These are phyloP conservation scores for Cytospora chrysosperma DNA, from an alignment of 2,329 filamentous ascomycete species.

Conservation along the genomic window DNA sequence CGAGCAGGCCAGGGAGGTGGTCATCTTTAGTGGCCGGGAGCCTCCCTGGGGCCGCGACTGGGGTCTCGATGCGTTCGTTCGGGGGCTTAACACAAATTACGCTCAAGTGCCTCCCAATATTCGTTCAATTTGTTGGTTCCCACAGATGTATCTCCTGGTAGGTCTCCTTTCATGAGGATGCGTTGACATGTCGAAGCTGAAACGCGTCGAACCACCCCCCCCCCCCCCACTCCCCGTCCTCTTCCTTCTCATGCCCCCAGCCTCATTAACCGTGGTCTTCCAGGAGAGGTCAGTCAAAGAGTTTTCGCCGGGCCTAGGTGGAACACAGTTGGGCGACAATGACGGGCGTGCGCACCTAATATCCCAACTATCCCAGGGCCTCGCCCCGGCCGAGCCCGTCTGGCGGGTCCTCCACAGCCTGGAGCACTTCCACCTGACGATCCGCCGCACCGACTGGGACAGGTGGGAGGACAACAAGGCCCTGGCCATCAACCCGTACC, in stretches of 20 bases:
- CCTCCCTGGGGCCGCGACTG: neutral
- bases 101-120: neutral
- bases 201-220: too few species aligned
- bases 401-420: conserved; percentile 5
- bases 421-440: conserved; percentile 10
- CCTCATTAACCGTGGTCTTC: too few species aligned
- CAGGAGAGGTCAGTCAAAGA: too few species aligned
- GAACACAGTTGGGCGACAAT: neutral
- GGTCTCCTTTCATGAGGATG: neutral
- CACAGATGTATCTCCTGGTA: neutral
- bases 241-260: too few species aligned
- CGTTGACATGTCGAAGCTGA: too few species aligned
- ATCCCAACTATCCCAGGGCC: neutral
- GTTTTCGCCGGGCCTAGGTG: neutral
- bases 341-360: neutral
- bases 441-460: conserved; percentile 18
- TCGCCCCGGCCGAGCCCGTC: neutral
- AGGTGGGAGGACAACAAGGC: neutral
- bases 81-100: neutral
- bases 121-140: neutral
- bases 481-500: conserved; percentile 3
- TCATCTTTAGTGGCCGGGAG: neutral
- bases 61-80: neutral
- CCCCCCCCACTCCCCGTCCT: too few species aligned
- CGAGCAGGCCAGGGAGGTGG: neutral